A percentile compares a stretch with the other conserved stretches of the same genome.
Evolutionary conservation across 345 rosid species (phyloP).

Genomic region (Eutrema yunnanense): DNA sequence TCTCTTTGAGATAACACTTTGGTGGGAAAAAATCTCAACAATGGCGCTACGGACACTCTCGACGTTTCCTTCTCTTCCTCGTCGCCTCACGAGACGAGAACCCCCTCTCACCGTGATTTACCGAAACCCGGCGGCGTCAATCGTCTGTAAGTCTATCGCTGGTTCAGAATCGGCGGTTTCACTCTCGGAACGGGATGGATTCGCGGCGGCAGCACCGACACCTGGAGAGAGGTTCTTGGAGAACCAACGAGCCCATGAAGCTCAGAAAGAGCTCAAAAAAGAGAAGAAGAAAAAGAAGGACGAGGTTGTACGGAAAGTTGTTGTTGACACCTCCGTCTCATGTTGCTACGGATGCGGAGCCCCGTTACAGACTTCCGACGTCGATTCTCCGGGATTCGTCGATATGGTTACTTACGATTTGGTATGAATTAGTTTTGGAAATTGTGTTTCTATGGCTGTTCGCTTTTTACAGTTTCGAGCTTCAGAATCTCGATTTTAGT

Average conservation of each 20-base stretch:
- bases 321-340: constrained; percentile 36
- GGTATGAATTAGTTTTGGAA: constrained; percentile 33
- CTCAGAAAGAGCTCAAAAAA: constrained; percentile 49
- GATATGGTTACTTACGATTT: constrained; percentile 56
- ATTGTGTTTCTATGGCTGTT: too few relatives aligned
- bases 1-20: not conserved
- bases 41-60: constrained; percentile 65
- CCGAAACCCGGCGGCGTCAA: constrained; percentile 15
- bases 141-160: constrained; percentile 38
- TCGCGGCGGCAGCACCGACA: constrained; percentile 71
- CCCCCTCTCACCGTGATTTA: constrained; percentile 28
- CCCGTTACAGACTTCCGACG: constrained; percentile 74
- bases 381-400: constrained; percentile 79
- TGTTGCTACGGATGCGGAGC: constrained; percentile 95
- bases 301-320: constrained; percentile 35
- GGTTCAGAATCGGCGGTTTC: constrained; percentile 27
- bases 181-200: constrained; percentile 40
- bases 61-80: constrained; percentile 46
- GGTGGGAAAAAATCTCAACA: not conserved
- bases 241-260: constrained; percentile 49
- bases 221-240: constrained; percentile 70
- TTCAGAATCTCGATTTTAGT: not conserved
- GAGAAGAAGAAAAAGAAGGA: constrained; percentile 37
- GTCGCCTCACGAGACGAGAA: constrained; percentile 19
- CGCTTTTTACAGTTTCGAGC: too few relatives aligned